A percentile compares a stretch with the other conserved stretches of the same genome.
phyloP scores from a whole-genome alignment of 2,329 filamentous ascomycete genomes.

The Penicillium janthinellum region DNA sequence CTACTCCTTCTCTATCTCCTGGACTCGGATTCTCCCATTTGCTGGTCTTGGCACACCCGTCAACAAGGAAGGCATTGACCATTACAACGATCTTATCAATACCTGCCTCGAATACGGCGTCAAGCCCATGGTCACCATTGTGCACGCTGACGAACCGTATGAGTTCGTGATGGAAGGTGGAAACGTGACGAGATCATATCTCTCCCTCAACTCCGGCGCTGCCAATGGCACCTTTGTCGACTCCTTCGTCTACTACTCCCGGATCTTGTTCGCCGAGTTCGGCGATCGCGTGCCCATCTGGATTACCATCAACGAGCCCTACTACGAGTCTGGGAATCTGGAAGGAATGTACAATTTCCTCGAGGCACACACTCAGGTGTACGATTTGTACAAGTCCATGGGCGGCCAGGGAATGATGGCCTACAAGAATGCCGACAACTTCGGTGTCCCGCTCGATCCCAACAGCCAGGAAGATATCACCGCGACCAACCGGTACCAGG shows the following conservation, averaged over 20 bases:
- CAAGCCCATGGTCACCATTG: conserved; percentile 2
- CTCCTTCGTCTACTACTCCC: conserved; percentile 4
- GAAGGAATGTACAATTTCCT: background rate
- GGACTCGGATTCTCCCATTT: conserved; percentile 6
- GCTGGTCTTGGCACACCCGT: background rate
- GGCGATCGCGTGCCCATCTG: conserved; percentile 5
- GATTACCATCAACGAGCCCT: conserved; percentile 7
- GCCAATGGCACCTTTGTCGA: background rate
- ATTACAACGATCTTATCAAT: conserved; percentile 6
- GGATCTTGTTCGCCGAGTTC: background rate
- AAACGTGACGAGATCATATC: background rate
- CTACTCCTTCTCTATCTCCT: conserved; percentile 1
- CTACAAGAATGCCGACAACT: conserved; percentile 5
- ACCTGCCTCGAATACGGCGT: conserved; percentile 3
- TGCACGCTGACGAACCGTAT: conserved; percentile 1
- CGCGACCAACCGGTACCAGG: conserved; percentile 1
- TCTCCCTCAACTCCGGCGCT: background rate
- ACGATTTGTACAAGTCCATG: conserved; percentile 4
- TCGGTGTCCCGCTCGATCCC: background rate
- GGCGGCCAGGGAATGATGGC: background rate
- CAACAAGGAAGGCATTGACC: conserved; percentile 4
- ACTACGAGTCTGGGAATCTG: background rate
- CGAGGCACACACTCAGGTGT: conserved; percentile 2
- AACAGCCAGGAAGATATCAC: background rate
- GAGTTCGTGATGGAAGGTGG: background rate